Base-by-base conservation (phyloP, 2,329 filamentous ascomycete genomes). In the Fusarium tupiense region DNA sequence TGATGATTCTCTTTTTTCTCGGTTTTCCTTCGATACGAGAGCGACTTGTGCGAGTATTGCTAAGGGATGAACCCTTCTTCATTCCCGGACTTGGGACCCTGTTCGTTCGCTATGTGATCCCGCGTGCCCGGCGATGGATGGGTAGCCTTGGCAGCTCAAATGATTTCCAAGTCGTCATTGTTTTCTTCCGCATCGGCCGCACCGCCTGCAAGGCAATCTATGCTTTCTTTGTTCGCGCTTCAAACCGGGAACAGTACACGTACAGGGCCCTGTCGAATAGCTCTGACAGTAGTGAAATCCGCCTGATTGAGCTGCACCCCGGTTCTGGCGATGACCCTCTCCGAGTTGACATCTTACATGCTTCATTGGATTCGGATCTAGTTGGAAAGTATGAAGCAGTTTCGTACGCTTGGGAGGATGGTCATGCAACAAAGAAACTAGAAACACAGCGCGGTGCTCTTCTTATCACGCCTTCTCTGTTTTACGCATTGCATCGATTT, bases 141-240 rank as follows among this genome's bases (percentile, higher is more conserved):
- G 52, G 52, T 3, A 54, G 24, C 2, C 5, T 54, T 0, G 1
- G 24, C 24, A 40, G 52, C 24, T 54, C 52, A 4, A 40, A 54
- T 29, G 52, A 54, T n/a, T 2, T 54, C 35, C 52, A 54, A 14
- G 2, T 40, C 19, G 3, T 1, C 19, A 2, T 40, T 10, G 0
- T 29, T 6, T 38, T 54, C 20, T 54, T 29, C 14, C 35, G 52
- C 0, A n/a, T 54, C 20, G 20, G 35, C 2, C 35, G 20, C 8
- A 19, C 24, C 8, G 14, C 0, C 3, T 38, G 20, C 19, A 54
- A n/a, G 8, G 2, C 5, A 19, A 0, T 40, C 2, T 3, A 54
- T 7, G 10, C 24, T 0, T 8, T 40, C 3, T 22, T 40, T 6
- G 3, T 54, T 14, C 20, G 35, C 22, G 20, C 20, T 19, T 54